Evolutionary conservation across 306 rosid genomes (phyloP), one percentile per base, ranked within the genome.

Genomic region (Glycine soja): DNA sequence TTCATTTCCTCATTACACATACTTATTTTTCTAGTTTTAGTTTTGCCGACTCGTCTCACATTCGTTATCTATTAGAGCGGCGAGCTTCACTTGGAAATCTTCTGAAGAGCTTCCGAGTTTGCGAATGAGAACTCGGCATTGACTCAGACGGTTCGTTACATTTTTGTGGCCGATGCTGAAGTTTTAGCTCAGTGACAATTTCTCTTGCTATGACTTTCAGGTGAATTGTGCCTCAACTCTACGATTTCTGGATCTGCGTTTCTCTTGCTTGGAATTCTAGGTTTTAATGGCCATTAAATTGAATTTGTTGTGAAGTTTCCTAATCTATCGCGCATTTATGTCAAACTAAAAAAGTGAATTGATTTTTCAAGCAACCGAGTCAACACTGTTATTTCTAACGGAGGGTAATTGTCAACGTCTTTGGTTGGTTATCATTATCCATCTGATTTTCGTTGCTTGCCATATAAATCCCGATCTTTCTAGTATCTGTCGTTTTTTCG

Each of bases 231-330:
- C 54, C 15, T 75, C 52, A 5, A 66, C 54, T 65, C 80, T 52
- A 24, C 63, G 76, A 79, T 79, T 75, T 42, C 59, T 73, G 80
- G 87, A 84, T 88, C 86, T 80, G 57, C 77, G 4, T 13, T 24
- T 82, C 10, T 62, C 50, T 40, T 59, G 7, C 16, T 54, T 80
- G 47, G 43, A 63, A 46, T 70, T 70, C 40, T 79, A 61, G 50
- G 70, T 79, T 69, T 54, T n/a, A 59, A 58, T 68, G 57, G 46
- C 56, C 69, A 70, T 70, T 70, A 70, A 71, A 66, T 67, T 40
- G 48, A 57, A 74, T 57, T 24, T 72, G 54, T 71, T 47, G 8
- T 2, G 0, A 70, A 58, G 67, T 43, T n/a, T 47, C 78, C 53
- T 10, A n/a, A 32, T 70, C 50, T 36, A 61, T 71, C 11, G 6